Conservation (phyloP, 1,284 basidiomycete species). For the Apiotrichum laibachii region DNA sequence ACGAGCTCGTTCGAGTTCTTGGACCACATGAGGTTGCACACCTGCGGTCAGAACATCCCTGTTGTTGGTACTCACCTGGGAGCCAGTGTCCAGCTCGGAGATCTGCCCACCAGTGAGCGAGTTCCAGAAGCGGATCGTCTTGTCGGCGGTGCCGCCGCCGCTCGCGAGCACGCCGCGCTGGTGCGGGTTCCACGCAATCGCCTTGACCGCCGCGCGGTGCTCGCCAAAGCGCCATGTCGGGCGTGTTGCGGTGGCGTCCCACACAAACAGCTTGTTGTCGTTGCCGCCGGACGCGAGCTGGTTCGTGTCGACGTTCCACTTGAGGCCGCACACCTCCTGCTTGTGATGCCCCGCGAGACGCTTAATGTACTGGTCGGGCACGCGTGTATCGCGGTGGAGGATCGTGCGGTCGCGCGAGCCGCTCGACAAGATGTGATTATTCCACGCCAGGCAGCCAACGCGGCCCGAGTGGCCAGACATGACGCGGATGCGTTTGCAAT, state of each 20-base stretch:
- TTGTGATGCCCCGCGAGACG: constrained; percentile 72
- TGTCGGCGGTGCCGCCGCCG: constrained; percentile 97
- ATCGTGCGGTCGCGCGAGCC: constrained; percentile 90
- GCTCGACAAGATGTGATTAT: constrained; percentile 78
- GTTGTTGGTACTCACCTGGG: constrained; percentile 64
- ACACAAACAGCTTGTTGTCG: constrained; percentile 97
- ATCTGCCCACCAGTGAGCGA: constrained; percentile 80
- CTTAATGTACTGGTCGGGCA: constrained; percentile 67
- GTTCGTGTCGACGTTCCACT: constrained; percentile 75
- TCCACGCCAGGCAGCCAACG: constrained; percentile 94
- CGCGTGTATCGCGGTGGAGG: constrained; percentile 85
- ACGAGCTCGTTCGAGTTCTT: constrained; percentile 94
- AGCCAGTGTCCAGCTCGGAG: constrained; percentile 84
- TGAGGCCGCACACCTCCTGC: constrained; percentile 94
- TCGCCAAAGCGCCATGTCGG: constrained; percentile 94
- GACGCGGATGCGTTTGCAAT: constrained; percentile 71
- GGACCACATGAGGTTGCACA: constrained; percentile 97
- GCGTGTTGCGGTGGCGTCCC: constrained; percentile 66
- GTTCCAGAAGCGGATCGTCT: constrained; percentile 98
- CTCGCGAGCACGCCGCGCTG: constrained; percentile 85
- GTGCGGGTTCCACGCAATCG: constrained; percentile 97
- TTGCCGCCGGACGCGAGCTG: constrained; percentile 93
- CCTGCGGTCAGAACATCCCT: constrained; percentile 55
- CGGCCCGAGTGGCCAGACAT: constrained; percentile 80
- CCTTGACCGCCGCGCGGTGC: constrained; percentile 95